Base-by-base conservation (phyloP, 345 rosid genomes). In the Eucalyptus dawsonii region DNA sequence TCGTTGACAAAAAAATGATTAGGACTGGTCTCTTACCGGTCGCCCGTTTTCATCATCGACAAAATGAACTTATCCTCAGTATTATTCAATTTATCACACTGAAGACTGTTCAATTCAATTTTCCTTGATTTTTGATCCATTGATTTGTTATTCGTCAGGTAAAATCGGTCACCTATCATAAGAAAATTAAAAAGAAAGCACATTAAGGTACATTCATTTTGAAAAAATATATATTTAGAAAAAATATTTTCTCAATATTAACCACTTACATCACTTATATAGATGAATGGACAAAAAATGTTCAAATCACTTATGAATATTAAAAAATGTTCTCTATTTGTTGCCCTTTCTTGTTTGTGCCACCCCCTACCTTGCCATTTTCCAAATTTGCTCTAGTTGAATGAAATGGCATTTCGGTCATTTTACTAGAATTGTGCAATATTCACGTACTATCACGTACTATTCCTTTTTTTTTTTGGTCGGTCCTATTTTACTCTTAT, bases 401-500 rank as follows among this genome's bases (percentile, higher is more conserved):
- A 7, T 53, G 24, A 25, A 53, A 53, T 19, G 58, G 25, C 11
- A 53, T 53, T 53, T 53, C 5, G 0, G 25, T 53, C 11, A 53
- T 53, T 53, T 53, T 53, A 53, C 5, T 0, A 53, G 0, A 0
- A 53, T 53, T 53, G 56, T 0, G 1, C 10, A 53, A 53, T 53
- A 53, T 53, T 53, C 24, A 53, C 10, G 22, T 1, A 51, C 54
- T 51, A 51, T 51, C 47, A 45, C 4, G 4, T 45, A 45, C 47
- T 44, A 44, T 44, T 44, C 47, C 47, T 45, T 45, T 9, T 45
- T 44, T 44, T 45, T 45, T 45, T 45, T 45, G 9, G 10, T 9
- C 11, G 47, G 10, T 45, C 47, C 0, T 45, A 45, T 9, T 45
- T 45, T 45, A 45, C 47, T 45, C 45, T 44, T 44, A 44, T 44